Percentiles rank a stretch among this genome's conserved stretches.
These are phyloP conservation scores for Mortierella sp. DNA, from an alignment of 371 early-diverging fungal species.

Conservation along the genomic window DNA sequence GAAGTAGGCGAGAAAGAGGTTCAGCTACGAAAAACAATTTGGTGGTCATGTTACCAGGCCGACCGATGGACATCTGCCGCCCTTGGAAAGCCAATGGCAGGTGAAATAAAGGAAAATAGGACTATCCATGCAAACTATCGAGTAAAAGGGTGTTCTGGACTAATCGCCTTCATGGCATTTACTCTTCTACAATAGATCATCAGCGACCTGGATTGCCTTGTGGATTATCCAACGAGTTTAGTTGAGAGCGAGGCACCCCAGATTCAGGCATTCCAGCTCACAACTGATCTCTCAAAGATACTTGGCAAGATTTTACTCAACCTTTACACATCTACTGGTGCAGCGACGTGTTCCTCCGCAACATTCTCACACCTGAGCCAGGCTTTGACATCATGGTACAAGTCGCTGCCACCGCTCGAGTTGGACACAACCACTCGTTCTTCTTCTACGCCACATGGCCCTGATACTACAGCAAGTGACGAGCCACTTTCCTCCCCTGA, in stretches of 20 bases:
- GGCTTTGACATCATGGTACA: constrained; percentile 61
- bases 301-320: constrained; percentile 65
- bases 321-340: constrained; percentile 56
- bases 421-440: no score
- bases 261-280: constrained; percentile 57
- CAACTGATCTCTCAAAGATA: constrained; percentile 66
- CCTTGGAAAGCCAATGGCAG: constrained; percentile 52
- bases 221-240: constrained; percentile 63
- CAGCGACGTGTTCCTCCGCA: constrained; percentile 58
- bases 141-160: no score
- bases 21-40: constrained; percentile 66
- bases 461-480: no score
- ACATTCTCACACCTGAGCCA: constrained; percentile 64
- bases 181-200: constrained; percentile 23
- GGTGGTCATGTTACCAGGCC: constrained; percentile 74
- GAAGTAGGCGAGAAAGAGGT: constrained; percentile 60
- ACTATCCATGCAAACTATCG: background rate
- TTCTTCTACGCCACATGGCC: no score
- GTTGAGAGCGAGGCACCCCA: constrained; percentile 59
- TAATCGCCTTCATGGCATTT: no score
- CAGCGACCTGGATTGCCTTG: constrained; percentile 65
- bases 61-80: constrained; percentile 64
- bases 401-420: constrained; percentile 56
- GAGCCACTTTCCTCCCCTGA: background rate
- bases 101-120: background rate